phyloP scores from a whole-genome alignment of 2,329 filamentous ascomycete genomes.

The Tolypocladium guangdongense region DNA sequence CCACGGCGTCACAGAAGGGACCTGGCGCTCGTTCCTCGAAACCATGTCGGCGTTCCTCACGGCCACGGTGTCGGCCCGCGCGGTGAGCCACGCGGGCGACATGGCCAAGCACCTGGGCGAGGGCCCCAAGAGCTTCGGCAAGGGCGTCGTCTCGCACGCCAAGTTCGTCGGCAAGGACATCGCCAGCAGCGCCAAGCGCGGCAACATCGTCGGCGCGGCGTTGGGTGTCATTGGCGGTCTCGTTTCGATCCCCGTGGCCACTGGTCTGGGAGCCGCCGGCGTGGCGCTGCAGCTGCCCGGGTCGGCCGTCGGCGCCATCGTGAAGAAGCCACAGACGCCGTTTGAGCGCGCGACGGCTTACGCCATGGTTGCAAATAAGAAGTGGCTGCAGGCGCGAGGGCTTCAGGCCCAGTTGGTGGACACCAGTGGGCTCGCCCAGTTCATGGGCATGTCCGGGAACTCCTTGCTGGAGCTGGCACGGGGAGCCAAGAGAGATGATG shows the following conservation, averaged over 20 bases:
- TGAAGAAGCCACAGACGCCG: constrained; percentile 28
- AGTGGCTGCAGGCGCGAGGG: constrained; percentile 30
- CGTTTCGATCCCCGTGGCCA: constrained; percentile 26
- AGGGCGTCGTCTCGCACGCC: constrained; percentile 23
- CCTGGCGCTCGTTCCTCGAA: constrained; percentile 22
- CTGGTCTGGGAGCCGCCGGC: constrained; percentile 24
- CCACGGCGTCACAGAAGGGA: constrained; percentile 23
- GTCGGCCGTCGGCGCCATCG: constrained; percentile 19
- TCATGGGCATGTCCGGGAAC: constrained; percentile 19
- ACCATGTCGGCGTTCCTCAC: constrained; percentile 35
- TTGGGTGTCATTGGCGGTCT: constrained; percentile 23
- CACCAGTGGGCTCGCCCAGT: constrained; percentile 16
- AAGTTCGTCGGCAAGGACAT: constrained; percentile 26
- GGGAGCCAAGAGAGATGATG: constrained; percentile 8
- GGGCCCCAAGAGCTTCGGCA: constrained; percentile 24
- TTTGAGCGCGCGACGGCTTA: constrained; percentile 30
- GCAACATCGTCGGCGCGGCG: constrained; percentile 29
- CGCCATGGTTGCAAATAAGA: constrained; percentile 26
- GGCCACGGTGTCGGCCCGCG: constrained; percentile 31
- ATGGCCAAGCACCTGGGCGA: constrained; percentile 23
- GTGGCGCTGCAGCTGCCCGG: constrained; percentile 23
- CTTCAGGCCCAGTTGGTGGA: constrained; percentile 26
- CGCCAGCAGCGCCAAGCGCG: constrained; percentile 22
- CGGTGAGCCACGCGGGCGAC: constrained; percentile 31
- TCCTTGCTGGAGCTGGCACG: constrained; percentile 28